Evolutionary conservation across 1,139 yeast species (phyloP).

Genomic region (Yamadazyma trypodendri): DNA sequence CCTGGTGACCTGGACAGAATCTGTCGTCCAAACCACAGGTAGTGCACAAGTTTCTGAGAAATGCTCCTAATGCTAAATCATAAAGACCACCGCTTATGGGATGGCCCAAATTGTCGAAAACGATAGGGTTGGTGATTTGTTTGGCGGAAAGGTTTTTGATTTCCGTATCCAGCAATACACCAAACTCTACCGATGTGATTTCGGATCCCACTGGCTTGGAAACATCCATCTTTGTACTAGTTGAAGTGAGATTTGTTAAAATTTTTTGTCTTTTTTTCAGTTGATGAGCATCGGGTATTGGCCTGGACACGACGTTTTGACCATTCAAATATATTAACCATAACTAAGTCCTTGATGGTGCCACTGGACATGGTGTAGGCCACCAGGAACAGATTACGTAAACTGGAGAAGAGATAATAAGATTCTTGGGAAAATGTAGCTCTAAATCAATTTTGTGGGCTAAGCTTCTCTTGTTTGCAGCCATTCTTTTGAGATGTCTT

Average conservation of each 20-base stretch:
- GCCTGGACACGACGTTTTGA: background rate
- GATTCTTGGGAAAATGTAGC: too few species aligned
- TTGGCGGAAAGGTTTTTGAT: conserved; percentile 85
- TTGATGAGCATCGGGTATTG: conserved; percentile 11
- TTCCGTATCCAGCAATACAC: conserved; percentile 78
- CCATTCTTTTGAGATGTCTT: too few species aligned
- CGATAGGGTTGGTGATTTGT: conserved; percentile 93
- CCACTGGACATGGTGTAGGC: background rate
- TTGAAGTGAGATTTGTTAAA: conserved; percentile 6
- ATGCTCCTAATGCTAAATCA: conserved; percentile 93
- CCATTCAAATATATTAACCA: too few species aligned
- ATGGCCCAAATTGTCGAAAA: conserved; percentile 93
- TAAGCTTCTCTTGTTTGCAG: too few species aligned
- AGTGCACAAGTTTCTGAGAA: conserved; percentile 80
- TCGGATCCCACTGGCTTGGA: conserved; percentile 95
- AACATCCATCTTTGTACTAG: conserved; percentile 68
- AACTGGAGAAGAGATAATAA: too few species aligned
- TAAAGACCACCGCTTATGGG: conserved; percentile 93
- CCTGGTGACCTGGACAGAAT: conserved; percentile 97
- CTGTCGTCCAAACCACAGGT: conserved; percentile 96
- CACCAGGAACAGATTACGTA: too few species aligned
- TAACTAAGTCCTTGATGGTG: too few species aligned
- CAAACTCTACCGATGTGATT: conserved; percentile 89
- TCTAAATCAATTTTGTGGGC: too few species aligned
- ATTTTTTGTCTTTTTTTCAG: conserved; percentile 10